A percentile compares a stretch with the other conserved stretches of the same genome.
Conservation (phyloP, 2,329 filamentous ascomycete genomes). For the Daldinia eschscholtzii region DNA sequence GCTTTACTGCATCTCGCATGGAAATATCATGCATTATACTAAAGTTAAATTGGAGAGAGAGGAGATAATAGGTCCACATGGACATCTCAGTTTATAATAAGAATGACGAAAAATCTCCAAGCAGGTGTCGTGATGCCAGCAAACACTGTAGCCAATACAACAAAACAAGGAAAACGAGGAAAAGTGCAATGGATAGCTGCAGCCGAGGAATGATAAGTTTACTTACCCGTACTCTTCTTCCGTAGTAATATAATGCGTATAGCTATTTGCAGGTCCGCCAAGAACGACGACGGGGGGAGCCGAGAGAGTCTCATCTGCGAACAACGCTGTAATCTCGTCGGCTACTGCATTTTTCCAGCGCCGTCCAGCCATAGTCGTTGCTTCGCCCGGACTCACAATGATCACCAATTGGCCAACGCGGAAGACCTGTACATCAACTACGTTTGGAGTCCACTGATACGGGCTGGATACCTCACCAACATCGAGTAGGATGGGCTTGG, state of each 20-base stretch:
- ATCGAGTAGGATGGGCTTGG: constrained; percentile 89
- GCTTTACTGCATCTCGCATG: constrained; percentile 26
- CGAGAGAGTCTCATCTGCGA: constrained; percentile 60
- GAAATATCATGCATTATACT: neutral
- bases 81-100: constrained; percentile 14
- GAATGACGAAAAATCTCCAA: constrained; percentile 13
- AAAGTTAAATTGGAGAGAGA: constrained; percentile 19
- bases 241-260: constrained; percentile 85
- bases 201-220: neutral
- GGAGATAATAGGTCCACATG: constrained; percentile 3
- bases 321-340: constrained; percentile 61
- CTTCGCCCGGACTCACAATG: constrained; percentile 87
- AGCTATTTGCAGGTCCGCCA: constrained; percentile 90
- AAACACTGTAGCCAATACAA: neutral
- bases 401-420: constrained; percentile 88
- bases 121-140: neutral
- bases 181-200: neutral
- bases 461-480: constrained; percentile 83
- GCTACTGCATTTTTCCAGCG: constrained; percentile 83
- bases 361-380: constrained; percentile 90
- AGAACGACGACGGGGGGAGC: constrained; percentile 78
- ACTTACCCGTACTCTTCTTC: constrained; percentile 78
- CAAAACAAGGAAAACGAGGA: constrained; percentile 7
- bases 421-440: constrained; percentile 88
- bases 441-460: constrained; percentile 90